A percentile compares a stretch with the other conserved stretches of the same genome.
Conservation (phyloP, 2,329 filamentous ascomycete species). For the Trichoderma polysporum region DNA sequence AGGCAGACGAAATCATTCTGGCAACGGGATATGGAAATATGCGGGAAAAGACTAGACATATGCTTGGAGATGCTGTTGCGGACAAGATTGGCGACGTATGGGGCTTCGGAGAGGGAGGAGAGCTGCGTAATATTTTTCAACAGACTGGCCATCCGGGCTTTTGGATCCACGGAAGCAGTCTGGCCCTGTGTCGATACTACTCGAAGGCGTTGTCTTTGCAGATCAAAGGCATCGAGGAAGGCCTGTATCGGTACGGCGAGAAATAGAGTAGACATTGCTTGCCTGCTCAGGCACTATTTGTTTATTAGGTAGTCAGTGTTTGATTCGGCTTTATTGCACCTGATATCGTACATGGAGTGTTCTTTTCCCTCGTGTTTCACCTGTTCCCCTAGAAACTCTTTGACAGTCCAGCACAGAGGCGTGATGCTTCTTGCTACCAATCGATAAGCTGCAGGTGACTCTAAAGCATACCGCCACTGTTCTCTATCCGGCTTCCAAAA, state of each 20-base stretch:
- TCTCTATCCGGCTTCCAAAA: too few relatives aligned
- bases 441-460: too few relatives aligned
- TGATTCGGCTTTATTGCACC: background rate
- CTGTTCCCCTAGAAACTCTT: too few relatives aligned
- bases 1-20: constrained; percentile 63
- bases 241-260: constrained; percentile 37
- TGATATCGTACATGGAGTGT: too few relatives aligned
- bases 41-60: constrained; percentile 58
- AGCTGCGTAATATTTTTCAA: constrained; percentile 59
- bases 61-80: constrained; percentile 62
- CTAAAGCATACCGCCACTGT: too few relatives aligned
- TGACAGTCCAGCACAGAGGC: too few relatives aligned
- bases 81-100: constrained; percentile 59
- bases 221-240: constrained; percentile 48
- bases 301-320: background rate
- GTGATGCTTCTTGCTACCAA: too few relatives aligned
- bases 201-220: constrained; percentile 55
- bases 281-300: background rate
- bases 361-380: too few relatives aligned
- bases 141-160: constrained; percentile 62
- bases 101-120: constrained; percentile 59
- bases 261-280: constrained; percentile 27
- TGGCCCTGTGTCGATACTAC: constrained; percentile 61
- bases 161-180: constrained; percentile 66
- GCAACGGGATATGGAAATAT: constrained; percentile 69